A percentile compares a stretch with the other conserved stretches of the same genome.
Evolutionary conservation across 2,329 filamentous ascomycete genomes (phyloP).

Genomic region (Alternaria infectoria): DNA sequence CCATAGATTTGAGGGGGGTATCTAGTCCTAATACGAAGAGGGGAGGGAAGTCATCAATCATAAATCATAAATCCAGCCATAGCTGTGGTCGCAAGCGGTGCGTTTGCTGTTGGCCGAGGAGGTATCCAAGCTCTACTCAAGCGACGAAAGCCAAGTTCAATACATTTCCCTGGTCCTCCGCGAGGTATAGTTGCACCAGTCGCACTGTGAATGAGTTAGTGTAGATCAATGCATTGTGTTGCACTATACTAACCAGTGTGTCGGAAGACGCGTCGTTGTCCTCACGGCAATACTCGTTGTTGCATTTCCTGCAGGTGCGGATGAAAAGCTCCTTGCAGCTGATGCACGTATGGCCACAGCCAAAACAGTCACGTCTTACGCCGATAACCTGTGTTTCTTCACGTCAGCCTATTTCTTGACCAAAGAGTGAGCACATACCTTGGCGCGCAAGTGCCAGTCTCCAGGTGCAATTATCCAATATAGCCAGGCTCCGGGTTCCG

Average conservation of each 20-base stretch:
- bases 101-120: not conserved
- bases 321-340: slow-evolving; percentile 76
- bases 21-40: slow-evolving; percentile 15
- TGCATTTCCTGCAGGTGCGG: slow-evolving; percentile 73
- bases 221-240: too few relatives aligned
- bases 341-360: slow-evolving; percentile 82
- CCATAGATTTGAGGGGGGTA: slow-evolving; percentile 22
- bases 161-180: slow-evolving; percentile 46
- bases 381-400: slow-evolving; percentile 50
- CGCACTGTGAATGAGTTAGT: slow-evolving; percentile 39
- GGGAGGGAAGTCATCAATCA: slow-evolving; percentile 18
- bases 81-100: not conserved
- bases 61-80: not conserved
- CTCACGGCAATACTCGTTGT: slow-evolving; percentile 79
- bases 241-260: slow-evolving; percentile 53
- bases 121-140: not conserved
- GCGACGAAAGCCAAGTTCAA: slow-evolving; percentile 11
- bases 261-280: slow-evolving; percentile 82
- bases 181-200: slow-evolving; percentile 49
- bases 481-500: slow-evolving; percentile 46
- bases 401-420: slow-evolving; percentile 39
- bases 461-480: slow-evolving; percentile 43
- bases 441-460: slow-evolving; percentile 43
- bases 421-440: slow-evolving; percentile 44
- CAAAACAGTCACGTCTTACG: slow-evolving; percentile 78